Evolutionary conservation across 805 yeast genomes (phyloP).

Genomic region (Priceomyces melissophilus): DNA sequence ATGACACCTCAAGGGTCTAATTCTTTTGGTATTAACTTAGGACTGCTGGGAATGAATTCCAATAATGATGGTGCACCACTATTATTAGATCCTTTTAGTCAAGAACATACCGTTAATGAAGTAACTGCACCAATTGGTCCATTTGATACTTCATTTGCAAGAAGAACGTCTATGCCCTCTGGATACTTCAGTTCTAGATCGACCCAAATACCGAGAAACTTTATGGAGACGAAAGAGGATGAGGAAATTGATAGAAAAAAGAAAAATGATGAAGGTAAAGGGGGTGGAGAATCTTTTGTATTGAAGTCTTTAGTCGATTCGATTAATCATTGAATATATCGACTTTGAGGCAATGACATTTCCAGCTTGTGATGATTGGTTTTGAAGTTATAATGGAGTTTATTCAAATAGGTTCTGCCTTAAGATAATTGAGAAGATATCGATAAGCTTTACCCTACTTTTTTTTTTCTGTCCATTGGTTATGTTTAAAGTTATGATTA

Average conservation of each 20-base stretch:
- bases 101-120: background rate
- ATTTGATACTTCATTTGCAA: constrained; percentile 1
- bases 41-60: constrained; percentile 5
- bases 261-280: background rate
- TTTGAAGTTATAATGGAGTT: too few relatives aligned
- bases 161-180: constrained; percentile 4
- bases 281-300: constrained; percentile 23
- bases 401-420: too few relatives aligned
- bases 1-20: too few relatives aligned
- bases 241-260: constrained; percentile 2
- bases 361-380: too few relatives aligned
- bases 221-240: constrained; percentile 3
- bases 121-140: constrained; percentile 5
- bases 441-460: too few relatives aligned
- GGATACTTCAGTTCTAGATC: constrained; percentile 1
- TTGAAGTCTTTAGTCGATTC: constrained; percentile 41
- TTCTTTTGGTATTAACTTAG: background rate
- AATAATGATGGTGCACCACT: constrained; percentile 1
- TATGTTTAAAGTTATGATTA: too few relatives aligned
- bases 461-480: too few relatives aligned
- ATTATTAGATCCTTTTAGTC: constrained; percentile 5
- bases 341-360: too few relatives aligned
- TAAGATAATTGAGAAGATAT: too few relatives aligned
- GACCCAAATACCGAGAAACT: constrained; percentile 10
- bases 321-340: constrained; percentile 24